A percentile compares a stretch with the other conserved stretches of the same genome.
These are phyloP conservation scores for Scheffersomyces cryptocercus DNA, from an alignment of 1,139 yeast genomes.

Conservation along the genomic window DNA sequence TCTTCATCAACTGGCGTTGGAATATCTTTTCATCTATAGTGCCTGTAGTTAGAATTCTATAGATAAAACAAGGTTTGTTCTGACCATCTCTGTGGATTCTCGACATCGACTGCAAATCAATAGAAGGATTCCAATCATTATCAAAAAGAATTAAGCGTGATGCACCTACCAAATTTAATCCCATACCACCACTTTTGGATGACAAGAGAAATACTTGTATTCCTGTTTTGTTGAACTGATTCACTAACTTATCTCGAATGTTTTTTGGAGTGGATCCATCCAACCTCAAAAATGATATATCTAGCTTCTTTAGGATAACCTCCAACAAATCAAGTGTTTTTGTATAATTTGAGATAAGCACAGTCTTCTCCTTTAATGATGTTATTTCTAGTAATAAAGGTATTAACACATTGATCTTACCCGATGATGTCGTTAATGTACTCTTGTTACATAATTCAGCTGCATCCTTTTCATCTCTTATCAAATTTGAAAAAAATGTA, in stretches of 20 bases:
- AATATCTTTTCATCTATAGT: constrained; percentile 92
- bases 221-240: constrained; percentile 59
- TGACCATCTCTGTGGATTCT: constrained; percentile 95
- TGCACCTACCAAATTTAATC: constrained; percentile 87
- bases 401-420: constrained; percentile 58
- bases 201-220: constrained; percentile 75
- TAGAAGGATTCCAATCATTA: constrained; percentile 94
- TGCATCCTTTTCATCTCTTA: constrained; percentile 12
- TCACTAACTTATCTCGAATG: constrained; percentile 65
- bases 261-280: constrained; percentile 84
- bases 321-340: constrained; percentile 82
- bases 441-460: constrained; percentile 19
- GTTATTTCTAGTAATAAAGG: constrained; percentile 52
- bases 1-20: constrained; percentile 90
- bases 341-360: constrained; percentile 85
- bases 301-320: constrained; percentile 49
- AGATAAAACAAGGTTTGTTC: constrained; percentile 71
- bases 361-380: constrained; percentile 66
- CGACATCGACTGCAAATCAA: constrained; percentile 95
- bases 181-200: constrained; percentile 94
- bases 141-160: constrained; percentile 82
- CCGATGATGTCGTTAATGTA: constrained; percentile 29
- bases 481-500: constrained; percentile 27
- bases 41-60: constrained; percentile 83
- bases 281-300: constrained; percentile 58